Conservation (phyloP, 371 early-diverging fungal genomes). For the Mucor saturninus region DNA sequence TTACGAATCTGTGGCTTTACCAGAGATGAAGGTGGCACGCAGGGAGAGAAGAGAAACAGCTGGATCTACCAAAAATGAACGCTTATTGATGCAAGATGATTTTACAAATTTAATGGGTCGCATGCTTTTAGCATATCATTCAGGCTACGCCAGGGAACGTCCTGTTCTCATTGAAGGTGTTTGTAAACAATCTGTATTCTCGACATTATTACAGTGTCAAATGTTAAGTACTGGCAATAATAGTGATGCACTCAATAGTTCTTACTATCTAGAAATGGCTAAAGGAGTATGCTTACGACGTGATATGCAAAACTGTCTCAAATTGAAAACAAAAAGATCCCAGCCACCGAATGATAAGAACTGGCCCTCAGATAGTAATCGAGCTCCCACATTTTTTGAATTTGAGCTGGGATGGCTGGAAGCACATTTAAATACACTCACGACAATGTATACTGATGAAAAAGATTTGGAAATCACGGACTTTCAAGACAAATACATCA, state of each 20-base stretch:
- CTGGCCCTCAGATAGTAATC: conserved; percentile 30
- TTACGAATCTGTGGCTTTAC: conserved; percentile 9
- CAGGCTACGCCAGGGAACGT: conserved; percentile 23
- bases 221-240: conserved; percentile 15
- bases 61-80: not conserved
- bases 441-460: conserved; percentile 45
- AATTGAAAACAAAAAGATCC: not conserved
- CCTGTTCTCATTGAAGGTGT: conserved; percentile 24
- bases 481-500: conserved; percentile 55
- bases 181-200: conserved; percentile 22
- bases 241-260: conserved; percentile 26
- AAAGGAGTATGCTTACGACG: conserved; percentile 56
- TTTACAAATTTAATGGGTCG: conserved; percentile 25
- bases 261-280: conserved; percentile 55
- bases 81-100: conserved; percentile 24
- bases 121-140: conserved; percentile 25
- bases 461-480: conserved; percentile 32
- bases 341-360: conserved; percentile 28
- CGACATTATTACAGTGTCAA: conserved; percentile 34
- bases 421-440: conserved; percentile 37
- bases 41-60: not conserved
- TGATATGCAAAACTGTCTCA: conserved; percentile 53
- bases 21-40: conserved; percentile 25
- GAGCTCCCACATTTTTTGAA: not conserved
- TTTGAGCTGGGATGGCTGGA: conserved; percentile 28